A percentile compares a stretch with the other conserved stretches of the same genome.
Conservation (phyloP, 345 rosid genomes). For the Luvunga scandens region DNA sequence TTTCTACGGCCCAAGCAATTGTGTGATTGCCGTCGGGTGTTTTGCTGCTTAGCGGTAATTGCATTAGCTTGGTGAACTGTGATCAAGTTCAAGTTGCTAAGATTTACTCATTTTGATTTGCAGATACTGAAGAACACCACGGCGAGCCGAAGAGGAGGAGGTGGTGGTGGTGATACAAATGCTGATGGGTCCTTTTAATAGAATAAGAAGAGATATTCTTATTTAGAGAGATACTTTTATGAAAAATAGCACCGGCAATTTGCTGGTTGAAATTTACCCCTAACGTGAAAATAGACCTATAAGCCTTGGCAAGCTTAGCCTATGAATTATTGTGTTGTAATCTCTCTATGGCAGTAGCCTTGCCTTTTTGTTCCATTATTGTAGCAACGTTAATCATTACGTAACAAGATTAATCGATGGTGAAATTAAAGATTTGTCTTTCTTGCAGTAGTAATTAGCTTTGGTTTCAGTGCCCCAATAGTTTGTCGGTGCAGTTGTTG, state of each 20-base stretch:
- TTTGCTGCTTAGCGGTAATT: too few relatives aligned
- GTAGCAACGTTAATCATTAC: neutral
- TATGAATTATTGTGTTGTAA: neutral
- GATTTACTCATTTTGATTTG: neutral
- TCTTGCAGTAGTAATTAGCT: neutral
- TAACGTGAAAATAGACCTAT: neutral
- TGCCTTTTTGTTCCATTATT: too few relatives aligned
- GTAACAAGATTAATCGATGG: neutral
- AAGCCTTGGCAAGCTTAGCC: neutral
- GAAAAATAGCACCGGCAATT: neutral
- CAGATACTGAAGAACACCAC: constrained; percentile 98
- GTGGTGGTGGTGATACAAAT: constrained; percentile 40
- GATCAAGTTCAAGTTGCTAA: too few relatives aligned
- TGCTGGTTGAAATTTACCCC: neutral
- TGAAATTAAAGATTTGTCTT: neutral
- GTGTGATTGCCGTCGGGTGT: too few relatives aligned
- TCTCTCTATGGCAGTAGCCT: too few relatives aligned
- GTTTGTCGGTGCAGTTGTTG: neutral
- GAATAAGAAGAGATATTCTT: neutral
- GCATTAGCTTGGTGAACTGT: too few relatives aligned
- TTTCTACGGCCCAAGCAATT: too few relatives aligned
- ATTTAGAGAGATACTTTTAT: neutral
- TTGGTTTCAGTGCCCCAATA: neutral
- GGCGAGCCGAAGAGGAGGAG: constrained; percentile 68
- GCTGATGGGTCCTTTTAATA: constrained; percentile 46